Conservation (phyloP, 2,329 filamentous ascomycete species). For the Cylindrodendrum hubeiense region DNA sequence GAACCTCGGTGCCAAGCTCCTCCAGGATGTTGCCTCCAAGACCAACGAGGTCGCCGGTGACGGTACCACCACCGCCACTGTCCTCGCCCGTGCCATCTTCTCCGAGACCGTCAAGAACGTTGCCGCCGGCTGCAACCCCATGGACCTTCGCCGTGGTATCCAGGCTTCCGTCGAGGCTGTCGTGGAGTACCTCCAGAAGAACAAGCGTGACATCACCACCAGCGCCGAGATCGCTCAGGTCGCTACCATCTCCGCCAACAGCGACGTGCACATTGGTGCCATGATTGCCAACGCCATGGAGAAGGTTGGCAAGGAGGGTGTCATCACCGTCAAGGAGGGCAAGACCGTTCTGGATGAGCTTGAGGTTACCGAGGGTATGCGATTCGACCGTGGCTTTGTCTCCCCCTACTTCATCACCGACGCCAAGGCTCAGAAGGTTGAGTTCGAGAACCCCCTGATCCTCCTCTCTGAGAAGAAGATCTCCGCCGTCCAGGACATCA, state of each 20-base stretch:
- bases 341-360: constrained; percentile 99
- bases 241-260: constrained; percentile 97
- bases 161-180: constrained; percentile 96
- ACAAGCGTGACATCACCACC: constrained; percentile 98
- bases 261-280: constrained; percentile 93
- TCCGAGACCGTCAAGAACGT: constrained; percentile 99
- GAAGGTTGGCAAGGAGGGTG: constrained; percentile 99
- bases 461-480: constrained; percentile 99
- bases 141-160: constrained; percentile 97
- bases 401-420: constrained; percentile 99
- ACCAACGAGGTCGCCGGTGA: constrained; percentile 99
- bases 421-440: constrained; percentile 97
- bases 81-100: constrained; percentile 97
- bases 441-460: constrained; percentile 99
- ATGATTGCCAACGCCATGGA: constrained; percentile 99
- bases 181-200: constrained; percentile 91
- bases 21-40: constrained; percentile 99
- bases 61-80: constrained; percentile 97
- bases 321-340: constrained; percentile 99
- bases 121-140: constrained; percentile 98
- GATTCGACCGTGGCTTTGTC: constrained; percentile 98
- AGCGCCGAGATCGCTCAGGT: constrained; percentile 98
- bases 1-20: constrained; percentile 95
- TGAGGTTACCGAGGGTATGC: constrained; percentile 99
- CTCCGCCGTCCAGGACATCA: constrained; percentile 98